phyloP scores from a whole-genome alignment of 163 green algal species.

The Picocystis sp. region DNA sequence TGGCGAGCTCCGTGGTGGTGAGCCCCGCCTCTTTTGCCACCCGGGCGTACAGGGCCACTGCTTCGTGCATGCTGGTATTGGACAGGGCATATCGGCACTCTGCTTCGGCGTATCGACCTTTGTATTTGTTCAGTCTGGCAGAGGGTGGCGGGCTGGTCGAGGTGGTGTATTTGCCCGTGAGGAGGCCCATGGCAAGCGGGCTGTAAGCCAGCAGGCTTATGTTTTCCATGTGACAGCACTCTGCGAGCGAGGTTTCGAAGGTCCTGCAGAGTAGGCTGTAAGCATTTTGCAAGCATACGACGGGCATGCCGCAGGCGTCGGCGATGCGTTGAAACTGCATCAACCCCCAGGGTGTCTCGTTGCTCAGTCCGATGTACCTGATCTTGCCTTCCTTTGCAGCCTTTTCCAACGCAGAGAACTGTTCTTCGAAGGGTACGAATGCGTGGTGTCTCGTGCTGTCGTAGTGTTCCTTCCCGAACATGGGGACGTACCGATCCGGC shows the following conservation, averaged over 20 bases:
- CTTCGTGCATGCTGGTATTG: constrained; percentile 39
- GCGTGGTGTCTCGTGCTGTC: constrained; percentile 15
- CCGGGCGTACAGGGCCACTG: constrained; percentile 38
- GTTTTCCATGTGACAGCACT: constrained; percentile 54
- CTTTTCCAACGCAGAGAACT: constrained; percentile 50
- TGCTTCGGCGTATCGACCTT: constrained; percentile 62
- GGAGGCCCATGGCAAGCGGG: constrained; percentile 77
- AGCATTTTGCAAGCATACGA: constrained; percentile 63
- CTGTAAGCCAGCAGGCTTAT: constrained; percentile 72
- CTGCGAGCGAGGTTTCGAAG: constrained; percentile 56
- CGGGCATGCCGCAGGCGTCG: constrained; percentile 1
- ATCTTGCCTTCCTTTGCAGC: constrained; percentile 55
- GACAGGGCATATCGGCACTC: constrained; percentile 57
- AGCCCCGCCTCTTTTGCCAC: constrained; percentile 35
- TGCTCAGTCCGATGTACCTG: constrained; percentile 65
- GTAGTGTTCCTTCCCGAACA: constrained; percentile 84
- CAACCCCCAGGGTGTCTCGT: constrained; percentile 80
- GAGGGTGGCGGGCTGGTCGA: constrained; percentile 26
- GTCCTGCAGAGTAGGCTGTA: constrained; percentile 74
- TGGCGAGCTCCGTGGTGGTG: constrained; percentile 31
- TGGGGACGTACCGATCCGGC: constrained; percentile 79
- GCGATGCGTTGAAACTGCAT: constrained; percentile 26
- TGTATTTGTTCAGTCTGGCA: constrained; percentile 69
- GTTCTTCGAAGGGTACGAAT: constrained; percentile 55
- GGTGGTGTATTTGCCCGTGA: constrained; percentile 74